Percentiles rank a stretch among this genome's conserved stretches.
These are phyloP conservation scores for Heliocybe sulcata DNA, from an alignment of 1,284 basidiomycete species.

Conservation along the genomic window DNA sequence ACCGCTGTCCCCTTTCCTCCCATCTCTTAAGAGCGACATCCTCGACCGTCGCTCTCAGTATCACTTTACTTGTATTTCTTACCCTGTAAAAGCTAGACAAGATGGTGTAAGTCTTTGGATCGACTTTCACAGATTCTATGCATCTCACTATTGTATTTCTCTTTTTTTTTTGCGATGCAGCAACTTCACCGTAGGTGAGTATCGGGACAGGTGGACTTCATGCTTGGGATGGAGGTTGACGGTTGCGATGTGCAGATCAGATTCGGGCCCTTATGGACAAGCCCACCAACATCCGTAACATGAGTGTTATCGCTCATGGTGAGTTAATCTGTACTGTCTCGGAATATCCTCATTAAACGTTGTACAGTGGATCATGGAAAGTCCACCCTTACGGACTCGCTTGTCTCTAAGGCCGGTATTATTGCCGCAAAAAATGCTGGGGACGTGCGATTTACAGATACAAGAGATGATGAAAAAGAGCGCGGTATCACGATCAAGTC, in stretches of 20 bases:
- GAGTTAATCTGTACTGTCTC: conserved; percentile 20
- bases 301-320: conserved; percentile 97
- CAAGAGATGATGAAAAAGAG: conserved; percentile 98
- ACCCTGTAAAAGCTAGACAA: conserved; percentile 38
- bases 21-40: conserved; percentile 15
- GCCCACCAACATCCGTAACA: conserved; percentile 95
- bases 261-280: conserved; percentile 87
- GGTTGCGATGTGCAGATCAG: conserved; percentile 51
- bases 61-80: conserved; percentile 20
- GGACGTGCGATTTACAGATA: conserved; percentile 97
- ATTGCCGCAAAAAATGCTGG: conserved; percentile 95
- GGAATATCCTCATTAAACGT: background rate
- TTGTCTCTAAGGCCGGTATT: conserved; percentile 99
- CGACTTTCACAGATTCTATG: conserved; percentile 11
- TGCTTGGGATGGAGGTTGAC: conserved; percentile 2
- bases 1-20: conserved; percentile 8
- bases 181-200: conserved; percentile 84
- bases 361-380: conserved; percentile 96
- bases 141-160: conserved; percentile 20
- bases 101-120: conserved; percentile 65
- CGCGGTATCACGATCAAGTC: conserved; percentile 99
- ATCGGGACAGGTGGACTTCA: conserved; percentile 1
- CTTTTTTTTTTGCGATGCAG: conserved; percentile 31
- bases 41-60: conserved; percentile 14
- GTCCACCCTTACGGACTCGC: conserved; percentile 98